Evolutionary conservation across 176 grass and related monocot genomes (phyloP), one percentile per base, ranked within the genome.

Genomic region (Phragmites australis): DNA sequence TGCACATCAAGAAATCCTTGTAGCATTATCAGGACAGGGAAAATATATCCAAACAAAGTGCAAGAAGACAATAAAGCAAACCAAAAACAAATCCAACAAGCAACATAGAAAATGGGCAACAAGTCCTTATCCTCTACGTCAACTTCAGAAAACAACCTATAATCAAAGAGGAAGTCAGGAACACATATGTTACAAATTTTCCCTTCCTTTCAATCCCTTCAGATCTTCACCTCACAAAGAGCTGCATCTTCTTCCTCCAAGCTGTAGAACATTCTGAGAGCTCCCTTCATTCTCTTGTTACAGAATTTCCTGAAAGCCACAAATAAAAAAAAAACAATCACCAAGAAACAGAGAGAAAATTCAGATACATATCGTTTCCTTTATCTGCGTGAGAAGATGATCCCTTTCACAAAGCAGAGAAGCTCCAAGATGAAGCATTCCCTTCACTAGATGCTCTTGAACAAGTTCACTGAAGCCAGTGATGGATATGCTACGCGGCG

Each of bases 401-500:
- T 87, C 56, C 82, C 78, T 21, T 94, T 93, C 80, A 85, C 29
- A 80, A 66, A 87, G 65, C 87, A 87, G 30, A 83, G 70, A 32
- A 74, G 72, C 34, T 78, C 81, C 55, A 84, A 89, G 92, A 87
- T 97, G 85, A 94, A 91, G 71, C 89, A 45, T 29, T 22, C 22
- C 29, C 49, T 82, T 25, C 77, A 81, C 27, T 89, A 88, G 43
- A 65, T 27, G 13, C 49, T 4, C 31, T 1, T 45, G 34, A 43
- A 21, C 62, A 59, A 72, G 72, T 0, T 56, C 14, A 2, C 27
- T 41, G 45, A 81, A 37, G 86, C 16, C 74, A 73, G 39, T 68
- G 37, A 95, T 93, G 96, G 96, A 86, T 86, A 62, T 82, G 12
- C 65, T 16, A 8, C 11, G 77, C 17, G 32, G 70, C 68, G 42